Evolutionary conservation across 441 rosid genomes (phyloP), one percentile per base, ranked within the genome.

Genomic region (Omphalea diandra): DNA sequence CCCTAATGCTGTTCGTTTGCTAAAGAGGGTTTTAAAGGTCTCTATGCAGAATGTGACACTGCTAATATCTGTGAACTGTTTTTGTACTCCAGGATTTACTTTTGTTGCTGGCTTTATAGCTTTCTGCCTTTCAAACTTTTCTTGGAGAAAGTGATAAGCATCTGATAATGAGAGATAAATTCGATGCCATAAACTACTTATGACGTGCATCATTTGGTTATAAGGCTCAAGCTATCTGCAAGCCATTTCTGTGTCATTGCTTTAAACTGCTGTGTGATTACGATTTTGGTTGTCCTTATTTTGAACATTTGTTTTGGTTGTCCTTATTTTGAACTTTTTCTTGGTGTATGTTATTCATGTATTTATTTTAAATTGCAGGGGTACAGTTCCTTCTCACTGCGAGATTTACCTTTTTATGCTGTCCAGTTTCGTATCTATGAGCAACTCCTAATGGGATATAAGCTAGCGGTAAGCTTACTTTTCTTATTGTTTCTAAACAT

Each of bases 401-500:
- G 76, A 67, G 76, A 73, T 83, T 85, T 90, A 78, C 96, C 98
- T 22, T 93, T 90, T 81, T 97, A 93, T 80, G 98, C 97, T 54
- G 78, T 90, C 74, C 97, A 93, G 70, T 93, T 90, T 80, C 89
- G 97, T 80, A 83, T 93, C 73, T 90, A 90, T 65, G 98, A 93
- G 87, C 97, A 93, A 83, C 82, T 93, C 54, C 82, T 94, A 65
- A 69, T 89, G 77, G 96, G 94, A 50, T 90, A 90, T 77, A 93
- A 86, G 69, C 77, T 70, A 55, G 87, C 87, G 44, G 98, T 89
- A 86, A 87, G 81, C 72, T 79, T 77, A 74, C 33, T 64, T 40
- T 29, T 68, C 50, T 18, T 24, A 41, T 43, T 38, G 14, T 20
- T 52, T 55, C 57, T 50, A 49, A 60, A 41, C 3, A 11, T 58